Base-by-base conservation (phyloP, 75 land plant genomes). In the Picea sitchensis region DNA sequence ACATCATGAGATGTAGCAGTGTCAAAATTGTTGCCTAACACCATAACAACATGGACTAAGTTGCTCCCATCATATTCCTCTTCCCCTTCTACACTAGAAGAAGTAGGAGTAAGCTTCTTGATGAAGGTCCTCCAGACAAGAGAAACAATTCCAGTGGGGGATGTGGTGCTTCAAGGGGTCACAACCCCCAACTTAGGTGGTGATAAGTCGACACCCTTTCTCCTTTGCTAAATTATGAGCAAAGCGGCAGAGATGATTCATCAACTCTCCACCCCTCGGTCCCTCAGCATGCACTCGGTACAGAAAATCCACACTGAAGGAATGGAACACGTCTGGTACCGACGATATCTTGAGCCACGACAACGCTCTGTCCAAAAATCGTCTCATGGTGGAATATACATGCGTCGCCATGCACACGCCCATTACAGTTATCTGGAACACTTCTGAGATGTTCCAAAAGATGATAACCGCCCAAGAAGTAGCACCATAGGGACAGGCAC, bases 241-340 rank as follows among this genome's bases (percentile, higher is more conserved):
- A n/a, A n/a, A n/a, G n/a, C n/a, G n/a, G n/a, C n/a, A n/a, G n/a
- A n/a, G n/a, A n/a, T n/a, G n/a, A n/a, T n/a, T n/a, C n/a, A n/a
- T n/a, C n/a, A n/a, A n/a, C n/a, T n/a, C n/a, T n/a, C n/a, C n/a
- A n/a, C n/a, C n/a, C n/a, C n/a, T n/a, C n/a, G n/a, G n/a, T n/a
- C n/a, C n/a, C n/a, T n/a, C n/a, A n/a, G n/a, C n/a, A n/a, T n/a
- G 92, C 92, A 92, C 65, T 3, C 94, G 92, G 62, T 85, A 92
- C 82, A 90, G 58, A 71, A 92, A 76, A 47, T 87, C 80, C 20
- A 86, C 77, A 14, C 90, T 84, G 61, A 88, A 88, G 61, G 81
- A 77, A 4, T n/a, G n/a, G n/a, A n/a, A n/a, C n/a, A n/a, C n/a
- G n/a, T n/a, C n/a, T n/a, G n/a, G n/a, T n/a, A n/a, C 72, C 9